These are phyloP conservation scores for Micractinium conductrix DNA, from an alignment of 139 green algal species.

Conservation along the genomic window DNA sequence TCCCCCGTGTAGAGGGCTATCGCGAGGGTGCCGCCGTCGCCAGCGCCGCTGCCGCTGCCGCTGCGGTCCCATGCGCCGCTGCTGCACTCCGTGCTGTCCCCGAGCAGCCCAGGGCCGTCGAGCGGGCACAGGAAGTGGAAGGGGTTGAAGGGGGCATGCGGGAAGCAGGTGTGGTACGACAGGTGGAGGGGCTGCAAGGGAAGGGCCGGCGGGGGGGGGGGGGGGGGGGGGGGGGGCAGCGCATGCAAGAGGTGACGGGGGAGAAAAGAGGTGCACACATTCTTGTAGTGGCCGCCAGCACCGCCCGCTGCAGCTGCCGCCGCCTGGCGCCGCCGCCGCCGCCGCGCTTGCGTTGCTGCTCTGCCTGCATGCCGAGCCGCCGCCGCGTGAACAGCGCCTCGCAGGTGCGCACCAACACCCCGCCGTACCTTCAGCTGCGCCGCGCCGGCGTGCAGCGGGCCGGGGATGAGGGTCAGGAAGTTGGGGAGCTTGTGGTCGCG, in stretches of 20 bases:
- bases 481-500: constrained; percentile 24
- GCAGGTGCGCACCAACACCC: neutral
- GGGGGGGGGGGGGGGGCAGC: too few species aligned
- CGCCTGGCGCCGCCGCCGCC: too few species aligned
- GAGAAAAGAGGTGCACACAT: too few species aligned
- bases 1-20: neutral
- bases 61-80: neutral
- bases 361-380: too few species aligned
- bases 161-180: constrained; percentile 8
- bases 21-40: neutral
- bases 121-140: constrained; percentile 3
- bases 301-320: too few species aligned
- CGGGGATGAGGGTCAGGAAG: constrained; percentile 18
- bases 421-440: constrained; percentile 22
- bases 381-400: too few species aligned
- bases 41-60: neutral
- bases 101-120: neutral
- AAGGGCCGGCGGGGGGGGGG: neutral
- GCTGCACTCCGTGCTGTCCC: neutral
- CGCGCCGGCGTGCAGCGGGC: constrained; percentile 14
- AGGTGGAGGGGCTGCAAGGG: constrained; percentile 6
- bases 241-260: too few species aligned
- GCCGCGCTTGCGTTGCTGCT: too few species aligned
- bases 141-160: constrained; percentile 17
- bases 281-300: too few species aligned